Conservation (phyloP, 352 stramenopile species). For the Phytopythium mirpurense region DNA sequence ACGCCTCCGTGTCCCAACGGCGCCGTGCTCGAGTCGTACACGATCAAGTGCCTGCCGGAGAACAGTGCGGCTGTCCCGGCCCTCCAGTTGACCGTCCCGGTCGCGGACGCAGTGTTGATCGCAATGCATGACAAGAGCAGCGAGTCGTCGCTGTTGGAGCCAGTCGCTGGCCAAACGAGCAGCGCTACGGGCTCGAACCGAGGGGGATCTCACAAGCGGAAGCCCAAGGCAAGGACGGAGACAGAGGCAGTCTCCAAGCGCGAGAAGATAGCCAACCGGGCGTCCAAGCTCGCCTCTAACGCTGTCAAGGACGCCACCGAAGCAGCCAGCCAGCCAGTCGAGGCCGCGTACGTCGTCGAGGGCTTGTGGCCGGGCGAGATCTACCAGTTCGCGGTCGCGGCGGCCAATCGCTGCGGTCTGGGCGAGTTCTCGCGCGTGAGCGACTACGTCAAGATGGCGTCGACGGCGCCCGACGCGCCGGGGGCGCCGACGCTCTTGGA, state of each 20-base stretch:
- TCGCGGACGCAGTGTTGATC: constrained; percentile 15
- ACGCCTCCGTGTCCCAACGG: constrained; percentile 48
- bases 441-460: constrained; percentile 72
- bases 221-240: not conserved
- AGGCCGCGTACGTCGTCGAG: constrained; percentile 28
- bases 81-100: constrained; percentile 23
- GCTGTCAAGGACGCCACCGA: not conserved
- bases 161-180: too few relatives aligned
- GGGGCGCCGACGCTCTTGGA: constrained; percentile 22
- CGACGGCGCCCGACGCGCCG: constrained; percentile 47
- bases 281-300: not conserved
- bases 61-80: constrained; percentile 33
- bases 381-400: constrained; percentile 69
- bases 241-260: not conserved
- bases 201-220: too few relatives aligned
- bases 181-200: too few relatives aligned
- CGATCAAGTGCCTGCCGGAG: constrained; percentile 51
- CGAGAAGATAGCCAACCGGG: not conserved
- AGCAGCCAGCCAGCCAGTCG: not conserved
- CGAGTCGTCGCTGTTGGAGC: not conserved
- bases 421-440: constrained; percentile 56
- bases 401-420: constrained; percentile 59
- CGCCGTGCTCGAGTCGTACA: constrained; percentile 42
- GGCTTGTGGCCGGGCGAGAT: constrained; percentile 61
- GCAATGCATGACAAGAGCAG: not conserved